Conservation (phyloP, 2,329 filamentous ascomycete species). For the Talaromyces funiculosus region DNA sequence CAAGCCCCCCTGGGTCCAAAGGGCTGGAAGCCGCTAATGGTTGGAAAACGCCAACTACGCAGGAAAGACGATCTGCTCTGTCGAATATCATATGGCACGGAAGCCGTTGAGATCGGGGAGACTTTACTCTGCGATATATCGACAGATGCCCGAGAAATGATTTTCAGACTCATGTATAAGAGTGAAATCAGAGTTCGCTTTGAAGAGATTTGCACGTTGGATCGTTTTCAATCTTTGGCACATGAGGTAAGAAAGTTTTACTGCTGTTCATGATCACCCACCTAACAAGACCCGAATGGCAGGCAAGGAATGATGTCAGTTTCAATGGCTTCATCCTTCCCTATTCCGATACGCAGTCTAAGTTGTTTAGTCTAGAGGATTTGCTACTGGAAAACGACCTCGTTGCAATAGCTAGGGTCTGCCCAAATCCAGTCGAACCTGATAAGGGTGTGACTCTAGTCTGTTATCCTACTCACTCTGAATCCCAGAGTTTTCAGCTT, state of each 20-base stretch:
- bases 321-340: conserved; percentile 31
- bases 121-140: conserved; percentile 26
- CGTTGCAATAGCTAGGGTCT: conserved; percentile 27
- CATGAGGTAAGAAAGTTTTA: conserved; percentile 20
- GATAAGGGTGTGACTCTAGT: conserved; percentile 17
- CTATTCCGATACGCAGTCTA: conserved; percentile 27
- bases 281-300: neutral
- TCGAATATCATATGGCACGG: conserved; percentile 26
- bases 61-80: conserved; percentile 26
- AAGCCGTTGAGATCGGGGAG: conserved; percentile 24
- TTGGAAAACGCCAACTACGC: conserved; percentile 15
- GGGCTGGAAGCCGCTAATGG: neutral
- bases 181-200: conserved; percentile 27
- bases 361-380: conserved; percentile 24
- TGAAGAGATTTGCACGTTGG: conserved; percentile 25
- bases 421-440: neutral
- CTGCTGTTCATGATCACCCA: neutral
- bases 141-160: conserved; percentile 5
- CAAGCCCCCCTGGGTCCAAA: neutral
- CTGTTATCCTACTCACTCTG: conserved; percentile 25
- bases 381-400: conserved; percentile 22
- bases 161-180: conserved; percentile 18
- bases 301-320: conserved; percentile 14
- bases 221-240: conserved; percentile 25
- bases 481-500: conserved; percentile 23